Conservation (phyloP, 2,329 filamentous ascomycete species). For the Chalara sp. region DNA sequence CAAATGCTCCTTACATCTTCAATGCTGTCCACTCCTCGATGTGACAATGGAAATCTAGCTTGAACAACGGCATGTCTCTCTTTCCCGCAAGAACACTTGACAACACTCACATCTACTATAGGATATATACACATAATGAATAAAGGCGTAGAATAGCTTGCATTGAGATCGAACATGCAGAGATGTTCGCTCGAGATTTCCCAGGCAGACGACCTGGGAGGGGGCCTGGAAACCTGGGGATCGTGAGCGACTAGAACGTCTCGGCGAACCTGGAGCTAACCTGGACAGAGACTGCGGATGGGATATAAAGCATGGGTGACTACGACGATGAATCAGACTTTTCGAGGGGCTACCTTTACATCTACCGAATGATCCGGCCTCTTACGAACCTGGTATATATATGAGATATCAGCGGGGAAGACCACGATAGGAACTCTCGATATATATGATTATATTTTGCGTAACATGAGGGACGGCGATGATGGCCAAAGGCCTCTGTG, state of each 20-base stretch:
- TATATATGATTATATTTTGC: too few relatives aligned
- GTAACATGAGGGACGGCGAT: too few relatives aligned
- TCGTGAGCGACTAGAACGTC: slow-evolving; percentile 33
- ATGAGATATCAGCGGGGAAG: too few relatives aligned
- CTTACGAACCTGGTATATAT: too few relatives aligned
- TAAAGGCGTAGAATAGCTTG: slow-evolving; percentile 60
- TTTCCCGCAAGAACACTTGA: slow-evolving; percentile 59
- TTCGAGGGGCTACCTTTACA: too few relatives aligned
- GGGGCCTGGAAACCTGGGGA: slow-evolving; percentile 45
- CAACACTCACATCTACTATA: slow-evolving; percentile 63
- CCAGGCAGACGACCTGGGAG: slow-evolving; percentile 65
- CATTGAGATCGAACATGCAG: slow-evolving; percentile 69
- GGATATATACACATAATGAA: slow-evolving; percentile 32
- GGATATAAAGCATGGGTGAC: too few relatives aligned
- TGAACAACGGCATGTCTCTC: slow-evolving; percentile 71
- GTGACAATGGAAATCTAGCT: slow-evolving; percentile 65
- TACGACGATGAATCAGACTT: too few relatives aligned
- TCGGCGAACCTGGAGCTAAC: too few relatives aligned
- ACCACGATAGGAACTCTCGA: slow-evolving; percentile 22
- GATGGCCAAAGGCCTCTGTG: too few relatives aligned
- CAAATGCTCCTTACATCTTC: not conserved
- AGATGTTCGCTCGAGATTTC: slow-evolving; percentile 57
- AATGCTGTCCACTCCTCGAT: not conserved
- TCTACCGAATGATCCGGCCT: too few relatives aligned
- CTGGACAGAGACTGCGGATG: too few relatives aligned